Evolutionary conservation across 73 alveolate genomes (phyloP), one percentile per base, ranked within the genome.

Genomic region (Effrenium voratum): DNA sequence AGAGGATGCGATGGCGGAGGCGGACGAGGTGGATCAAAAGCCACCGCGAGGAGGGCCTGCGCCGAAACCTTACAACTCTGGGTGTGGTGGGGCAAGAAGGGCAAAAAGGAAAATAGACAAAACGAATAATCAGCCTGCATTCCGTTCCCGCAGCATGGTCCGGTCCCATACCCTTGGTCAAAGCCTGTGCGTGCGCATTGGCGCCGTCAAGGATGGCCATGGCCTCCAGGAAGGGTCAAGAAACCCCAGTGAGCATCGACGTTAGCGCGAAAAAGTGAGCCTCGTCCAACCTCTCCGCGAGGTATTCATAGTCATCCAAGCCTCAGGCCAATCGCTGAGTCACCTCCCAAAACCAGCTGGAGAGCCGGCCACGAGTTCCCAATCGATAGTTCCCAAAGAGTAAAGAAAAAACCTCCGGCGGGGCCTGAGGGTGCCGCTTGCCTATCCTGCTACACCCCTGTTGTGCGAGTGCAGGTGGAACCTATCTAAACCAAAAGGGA

Each of bases 131-230:
- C n/a, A n/a, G n/a, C n/a, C n/a, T n/a, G n/a, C n/a, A n/a, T n/a
- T n/a, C n/a, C n/a, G n/a, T n/a, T n/a, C n/a, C n/a, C n/a, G n/a
- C n/a, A n/a, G n/a, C n/a, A n/a, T n/a, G n/a, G n/a, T n/a, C n/a
- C n/a, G n/a, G n/a, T n/a, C n/a, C n/a, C n/a, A n/a, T n/a, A n/a
- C 63, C 63, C 26, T 52, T 52, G 26, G 63, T 52, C 63, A 26
- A 1, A 8, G 59, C 47, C 80, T 70, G 46, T 28, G 24, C 73
- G 72, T 87, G 60, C 24, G 95, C 85, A 49, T 87, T 83, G 28
- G 77, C 83, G 19, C 85, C 95, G 40, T 87, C 95, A n/a, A 87
- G 60, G 60, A 87, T 87, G 49, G 95, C 95, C 95, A 87, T 87
- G 73, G 95, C 95, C 95, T 87, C 12, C 6, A 5, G 57, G 40